Percentiles rank a stretch among this genome's conserved stretches.
Evolutionary conservation across 805 yeast genomes (phyloP).

Genomic region (Wickerhamomyces queroliae): DNA sequence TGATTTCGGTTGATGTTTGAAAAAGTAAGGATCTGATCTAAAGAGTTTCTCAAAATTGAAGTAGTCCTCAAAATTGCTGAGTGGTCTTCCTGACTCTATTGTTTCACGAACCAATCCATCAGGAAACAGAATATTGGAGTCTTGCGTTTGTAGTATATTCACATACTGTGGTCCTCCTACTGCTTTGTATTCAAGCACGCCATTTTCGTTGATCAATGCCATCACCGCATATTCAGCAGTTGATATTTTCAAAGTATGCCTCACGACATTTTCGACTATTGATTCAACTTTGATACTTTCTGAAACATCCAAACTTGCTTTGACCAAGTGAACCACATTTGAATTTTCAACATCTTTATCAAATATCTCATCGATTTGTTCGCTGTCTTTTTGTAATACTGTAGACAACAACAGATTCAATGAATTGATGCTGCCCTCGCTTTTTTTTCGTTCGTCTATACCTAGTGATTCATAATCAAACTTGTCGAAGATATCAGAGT

Average conservation of each 20-base stretch:
- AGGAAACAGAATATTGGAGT: conserved; percentile 39
- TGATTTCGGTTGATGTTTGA: conserved; percentile 26
- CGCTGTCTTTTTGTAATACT: conserved; percentile 17
- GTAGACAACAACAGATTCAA: conserved; percentile 24
- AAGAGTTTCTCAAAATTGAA: conserved; percentile 27
- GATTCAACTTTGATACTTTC: conserved; percentile 35
- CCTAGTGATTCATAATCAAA: conserved; percentile 24
- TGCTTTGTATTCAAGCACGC: conserved; percentile 24
- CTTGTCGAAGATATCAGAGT: conserved; percentile 22
- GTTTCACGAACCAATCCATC: conserved; percentile 32
- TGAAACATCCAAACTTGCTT: conserved; percentile 43
- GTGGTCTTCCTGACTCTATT: conserved; percentile 29
- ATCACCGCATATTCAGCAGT: conserved; percentile 32
- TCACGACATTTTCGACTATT: conserved; percentile 32
- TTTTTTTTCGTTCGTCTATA: conserved; percentile 7
- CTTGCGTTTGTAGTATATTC: conserved; percentile 31
- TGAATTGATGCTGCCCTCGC: conserved; percentile 12
- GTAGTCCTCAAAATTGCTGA: conserved; percentile 32
- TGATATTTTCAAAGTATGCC: conserved; percentile 31
- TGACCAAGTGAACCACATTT: conserved; percentile 31
- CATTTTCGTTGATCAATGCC: conserved; percentile 24
- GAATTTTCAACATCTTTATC: conserved; percentile 8
- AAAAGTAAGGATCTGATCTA: conserved; percentile 35
- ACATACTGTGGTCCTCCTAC: conserved; percentile 24
- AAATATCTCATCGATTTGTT: background rate